Evolutionary conservation across 169 alveolate genomes (phyloP), one percentile per base, ranked within the genome.

Genomic region (Toxoplasma gondii): DNA sequence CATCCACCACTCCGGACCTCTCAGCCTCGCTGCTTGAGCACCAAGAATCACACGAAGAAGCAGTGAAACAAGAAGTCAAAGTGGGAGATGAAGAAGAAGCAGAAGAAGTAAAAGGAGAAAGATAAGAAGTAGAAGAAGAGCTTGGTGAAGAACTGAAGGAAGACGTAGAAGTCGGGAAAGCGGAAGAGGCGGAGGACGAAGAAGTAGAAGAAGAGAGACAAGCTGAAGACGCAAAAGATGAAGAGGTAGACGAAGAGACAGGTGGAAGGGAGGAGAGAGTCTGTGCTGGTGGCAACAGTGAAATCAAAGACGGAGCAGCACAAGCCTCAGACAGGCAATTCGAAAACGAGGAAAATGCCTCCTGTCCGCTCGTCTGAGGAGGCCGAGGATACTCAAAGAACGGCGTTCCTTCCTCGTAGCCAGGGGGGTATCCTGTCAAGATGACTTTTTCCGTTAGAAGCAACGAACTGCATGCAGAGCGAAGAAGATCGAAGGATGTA

Each of bases 341-440:
- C 4, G 22, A 4, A 12, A 49, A 4, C 58, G 58, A 49, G 58
- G 58, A 12, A 49, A 31, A 27, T 31, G 5, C 84, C 2, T 41
- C 44, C 39, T 1, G 5, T 41, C 84, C 84, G 43, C 84, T n/a
- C 44, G 24, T n/a, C 45, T n/a, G 84, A 2, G 84, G 43, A 9
- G 19, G 43, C 44, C 45, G 88, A 19, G 91, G 88, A 17, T 10
- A 70, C 34, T 19, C 88, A 31, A 29, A 74, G 34, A 58, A 91
- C 12, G 54, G 81, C 54, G 31, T 27, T 22, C 74, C 88, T 39
- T 44, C 54, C 31, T 38, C 91, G 39, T 91, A 91, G 44, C 93
- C 91, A 22, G 94, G 91, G 17, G 94, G 94, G 38, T 91, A 91
- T 29, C 45, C 83, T 34, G 94, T 91, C 58, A 91, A 54, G 17